phyloP scores from a whole-genome alignment of 306 rosid genomes.

The Mimosa pudica region DNA sequence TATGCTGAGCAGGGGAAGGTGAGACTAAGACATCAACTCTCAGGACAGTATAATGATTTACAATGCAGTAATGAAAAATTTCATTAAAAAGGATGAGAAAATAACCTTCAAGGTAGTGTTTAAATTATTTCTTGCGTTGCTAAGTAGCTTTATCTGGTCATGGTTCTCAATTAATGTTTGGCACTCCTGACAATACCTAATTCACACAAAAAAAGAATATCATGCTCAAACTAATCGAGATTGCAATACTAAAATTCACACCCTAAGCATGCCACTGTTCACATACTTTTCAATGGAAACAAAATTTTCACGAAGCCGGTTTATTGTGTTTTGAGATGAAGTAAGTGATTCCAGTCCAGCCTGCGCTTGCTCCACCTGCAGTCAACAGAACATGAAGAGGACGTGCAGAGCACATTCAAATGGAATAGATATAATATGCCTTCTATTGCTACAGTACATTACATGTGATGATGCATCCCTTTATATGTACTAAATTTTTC shows the following conservation, averaged over 20 bases:
- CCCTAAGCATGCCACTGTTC: conserved; percentile 23
- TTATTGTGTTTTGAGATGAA: conserved; percentile 66
- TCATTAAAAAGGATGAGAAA: conserved; percentile 26
- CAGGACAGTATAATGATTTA: conserved; percentile 1
- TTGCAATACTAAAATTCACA: conserved; percentile 27
- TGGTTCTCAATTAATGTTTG: conserved; percentile 93
- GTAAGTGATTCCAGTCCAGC: conserved; percentile 84
- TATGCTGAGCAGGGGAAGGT: conserved; percentile 22
- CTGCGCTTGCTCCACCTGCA: conserved; percentile 94
- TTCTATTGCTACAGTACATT: not conserved
- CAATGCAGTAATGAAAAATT: not conserved
- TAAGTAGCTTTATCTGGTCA: conserved; percentile 97
- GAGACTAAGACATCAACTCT: conserved; percentile 28
- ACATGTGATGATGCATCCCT: conserved; percentile 12
- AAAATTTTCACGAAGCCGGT: conserved; percentile 83
- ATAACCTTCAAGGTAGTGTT: conserved; percentile 91
- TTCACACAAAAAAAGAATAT: conserved; percentile 41
- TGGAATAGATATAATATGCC: not conserved
- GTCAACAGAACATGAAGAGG: conserved; percentile 18
- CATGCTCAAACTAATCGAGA: conserved; percentile 33
- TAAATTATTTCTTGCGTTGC: conserved; percentile 95
- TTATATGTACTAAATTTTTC: not conserved
- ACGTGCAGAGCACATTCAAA: no score
- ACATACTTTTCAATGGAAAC: conserved; percentile 90
- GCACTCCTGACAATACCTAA: conserved; percentile 92